These are phyloP conservation scores for Boletus rubropictus DNA, from an alignment of 768 basidiomycete genomes.

Conservation along the genomic window DNA sequence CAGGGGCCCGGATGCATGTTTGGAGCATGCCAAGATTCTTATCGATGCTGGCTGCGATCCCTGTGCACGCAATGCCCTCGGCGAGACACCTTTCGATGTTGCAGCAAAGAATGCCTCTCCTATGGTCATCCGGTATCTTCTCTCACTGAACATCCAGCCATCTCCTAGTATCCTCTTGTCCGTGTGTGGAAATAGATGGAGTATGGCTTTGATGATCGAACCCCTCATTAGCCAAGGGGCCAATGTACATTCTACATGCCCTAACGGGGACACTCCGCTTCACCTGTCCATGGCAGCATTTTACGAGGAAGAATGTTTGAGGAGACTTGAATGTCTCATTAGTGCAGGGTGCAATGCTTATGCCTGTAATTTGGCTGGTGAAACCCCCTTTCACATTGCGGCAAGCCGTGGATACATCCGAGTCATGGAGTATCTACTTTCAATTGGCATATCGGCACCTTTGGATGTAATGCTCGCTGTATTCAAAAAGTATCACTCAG, in stretches of 20 bases:
- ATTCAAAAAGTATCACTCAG: background rate
- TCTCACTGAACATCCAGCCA: background rate
- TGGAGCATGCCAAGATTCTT: background rate
- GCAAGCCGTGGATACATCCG: background rate
- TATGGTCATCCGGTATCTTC: background rate
- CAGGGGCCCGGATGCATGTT: accelerated
- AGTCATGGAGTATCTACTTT: background rate
- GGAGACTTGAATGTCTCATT: background rate
- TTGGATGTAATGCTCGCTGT: background rate
- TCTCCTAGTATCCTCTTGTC: background rate
- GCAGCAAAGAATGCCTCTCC: background rate
- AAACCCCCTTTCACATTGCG: background rate
- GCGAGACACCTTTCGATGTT: background rate
- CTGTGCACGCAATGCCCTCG: background rate
- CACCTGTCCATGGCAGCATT: background rate
- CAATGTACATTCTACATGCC: background rate
- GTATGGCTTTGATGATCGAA: background rate
- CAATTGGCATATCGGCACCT: background rate
- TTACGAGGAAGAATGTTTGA: background rate
- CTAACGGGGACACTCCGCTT: background rate
- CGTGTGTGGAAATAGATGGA: background rate
- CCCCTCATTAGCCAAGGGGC: background rate
- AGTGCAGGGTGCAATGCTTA: constrained; percentile 7
- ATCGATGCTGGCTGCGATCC: background rate
- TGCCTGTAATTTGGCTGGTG: background rate